Conservation (phyloP, 768 basidiomycete genomes). For the Albatrellus ellisii region DNA sequence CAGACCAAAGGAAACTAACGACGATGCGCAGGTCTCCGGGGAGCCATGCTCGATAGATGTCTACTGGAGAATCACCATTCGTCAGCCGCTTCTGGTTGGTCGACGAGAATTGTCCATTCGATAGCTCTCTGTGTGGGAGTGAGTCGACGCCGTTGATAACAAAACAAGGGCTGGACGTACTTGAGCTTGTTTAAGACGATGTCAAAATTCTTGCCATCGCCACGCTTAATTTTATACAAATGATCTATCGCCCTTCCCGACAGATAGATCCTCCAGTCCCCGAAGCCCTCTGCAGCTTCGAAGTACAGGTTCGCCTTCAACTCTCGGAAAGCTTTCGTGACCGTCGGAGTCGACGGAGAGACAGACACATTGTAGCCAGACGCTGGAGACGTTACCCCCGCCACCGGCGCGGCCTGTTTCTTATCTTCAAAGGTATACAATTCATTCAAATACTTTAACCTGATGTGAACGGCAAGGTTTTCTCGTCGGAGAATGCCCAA, state of each 20-base stretch:
- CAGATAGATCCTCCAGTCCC: not conserved
- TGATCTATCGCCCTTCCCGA: not conserved
- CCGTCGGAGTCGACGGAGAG: too few species aligned
- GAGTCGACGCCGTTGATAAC: not conserved
- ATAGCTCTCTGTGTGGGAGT: conserved; percentile 5
- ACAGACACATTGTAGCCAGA: too few species aligned
- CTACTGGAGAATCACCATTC: conserved; percentile 3
- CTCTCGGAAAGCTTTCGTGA: too few species aligned
- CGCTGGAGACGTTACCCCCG: too few species aligned
- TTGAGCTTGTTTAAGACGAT: conserved; percentile 1
- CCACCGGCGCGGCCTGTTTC: too few species aligned
- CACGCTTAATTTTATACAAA: not conserved
- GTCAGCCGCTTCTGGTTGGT: conserved; percentile 8
- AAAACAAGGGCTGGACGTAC: not conserved
- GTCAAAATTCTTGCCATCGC: not conserved
- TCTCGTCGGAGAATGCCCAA: too few species aligned
- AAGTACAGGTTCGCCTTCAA: not conserved
- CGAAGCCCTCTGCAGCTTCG: not conserved
- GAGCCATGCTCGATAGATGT: conserved; percentile 9
- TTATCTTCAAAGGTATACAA: too few species aligned
- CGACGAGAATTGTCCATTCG: conserved; percentile 6
- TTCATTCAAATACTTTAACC: too few species aligned
- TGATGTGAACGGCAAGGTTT: too few species aligned
- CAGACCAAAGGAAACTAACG: not conserved
- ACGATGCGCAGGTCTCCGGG: conserved; percentile 8